Percentiles rank a stretch among this genome's conserved stretches.
phyloP scores from a whole-genome alignment of 352 stramenopile species.

The Halophytophthora batemanensis region DNA sequence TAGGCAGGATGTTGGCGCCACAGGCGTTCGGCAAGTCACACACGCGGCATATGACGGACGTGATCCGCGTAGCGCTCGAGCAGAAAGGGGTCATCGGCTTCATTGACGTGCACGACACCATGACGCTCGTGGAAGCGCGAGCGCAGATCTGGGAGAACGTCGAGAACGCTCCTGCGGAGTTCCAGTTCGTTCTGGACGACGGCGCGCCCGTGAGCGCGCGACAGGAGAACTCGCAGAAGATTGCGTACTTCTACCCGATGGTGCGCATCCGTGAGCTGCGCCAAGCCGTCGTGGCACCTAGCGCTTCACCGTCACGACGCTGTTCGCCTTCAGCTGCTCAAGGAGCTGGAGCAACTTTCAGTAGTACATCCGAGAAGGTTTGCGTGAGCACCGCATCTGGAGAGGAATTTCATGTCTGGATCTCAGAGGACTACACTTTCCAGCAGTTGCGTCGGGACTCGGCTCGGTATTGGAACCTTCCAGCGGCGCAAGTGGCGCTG shows the following conservation, averaged over 20 bases:
- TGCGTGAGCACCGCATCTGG: conserved; percentile 44
- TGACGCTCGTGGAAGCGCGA: conserved; percentile 60
- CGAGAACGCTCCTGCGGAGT: conserved; percentile 55
- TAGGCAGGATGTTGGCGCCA: conserved; percentile 56
- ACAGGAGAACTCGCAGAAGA: conserved; percentile 58
- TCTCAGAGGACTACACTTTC: conserved; percentile 74
- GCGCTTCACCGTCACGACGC: conserved; percentile 8
- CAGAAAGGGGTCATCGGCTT: conserved; percentile 64
- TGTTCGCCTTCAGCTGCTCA: conserved; percentile 2
- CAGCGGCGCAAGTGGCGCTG: conserved; percentile 37
- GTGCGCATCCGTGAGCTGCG: conserved; percentile 61
- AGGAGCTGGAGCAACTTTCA: neutral
- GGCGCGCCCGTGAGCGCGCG: conserved; percentile 51
- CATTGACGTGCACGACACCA: conserved; percentile 64
- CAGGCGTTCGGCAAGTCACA: conserved; percentile 40
- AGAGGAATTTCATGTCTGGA: conserved; percentile 64
- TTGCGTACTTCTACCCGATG: conserved; percentile 62
- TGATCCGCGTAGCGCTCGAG: conserved; percentile 66
- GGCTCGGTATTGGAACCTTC: conserved; percentile 68
- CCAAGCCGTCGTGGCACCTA: conserved; percentile 7
- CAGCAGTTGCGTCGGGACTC: conserved; percentile 67
- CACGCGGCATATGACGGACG: conserved; percentile 48
- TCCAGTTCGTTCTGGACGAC: conserved; percentile 75
- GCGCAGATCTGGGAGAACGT: conserved; percentile 66
- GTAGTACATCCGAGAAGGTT: conserved; percentile 39